Percentiles rank a stretch among this genome's conserved stretches.
Evolutionary conservation across 2,329 filamentous ascomycete species (phyloP).

Genomic region (Knoxdaviesia proteae): DNA sequence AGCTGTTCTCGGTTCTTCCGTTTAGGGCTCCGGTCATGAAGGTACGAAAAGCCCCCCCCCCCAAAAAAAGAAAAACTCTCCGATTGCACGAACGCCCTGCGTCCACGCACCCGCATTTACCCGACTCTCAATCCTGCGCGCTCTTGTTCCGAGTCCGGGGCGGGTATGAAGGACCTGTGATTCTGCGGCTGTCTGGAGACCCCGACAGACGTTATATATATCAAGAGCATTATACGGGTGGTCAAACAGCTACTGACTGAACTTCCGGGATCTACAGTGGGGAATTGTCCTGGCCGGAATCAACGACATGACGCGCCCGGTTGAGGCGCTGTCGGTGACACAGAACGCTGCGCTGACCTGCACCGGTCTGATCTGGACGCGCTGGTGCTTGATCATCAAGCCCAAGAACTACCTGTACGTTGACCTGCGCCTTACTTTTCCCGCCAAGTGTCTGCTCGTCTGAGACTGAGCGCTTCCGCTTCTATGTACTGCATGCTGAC

Average conservation of each 20-base stretch:
- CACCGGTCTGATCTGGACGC: constrained; percentile 92
- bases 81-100: too few relatives aligned
- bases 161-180: too few relatives aligned
- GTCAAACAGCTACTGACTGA: neutral
- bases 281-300: constrained; percentile 78
- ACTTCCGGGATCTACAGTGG: constrained; percentile 38
- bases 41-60: constrained; percentile 11
- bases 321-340: constrained; percentile 77
- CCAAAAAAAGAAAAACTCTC: too few relatives aligned
- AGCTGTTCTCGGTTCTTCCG: neutral
- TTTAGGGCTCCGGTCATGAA: constrained; percentile 83
- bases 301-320: constrained; percentile 77
- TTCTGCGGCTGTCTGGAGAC: too few relatives aligned
- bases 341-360: constrained; percentile 80
- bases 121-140: too few relatives aligned
- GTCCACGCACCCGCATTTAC: too few relatives aligned
- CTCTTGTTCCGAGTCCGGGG: too few relatives aligned
- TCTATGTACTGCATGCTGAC: constrained; percentile 1
- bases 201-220: too few relatives aligned
- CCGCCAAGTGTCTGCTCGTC: neutral
- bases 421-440: neutral
- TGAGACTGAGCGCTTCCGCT: neutral
- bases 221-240: too few relatives aligned
- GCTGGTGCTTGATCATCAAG: constrained; percentile 95
- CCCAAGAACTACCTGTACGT: constrained; percentile 75